Percentiles rank a stretch among this genome's conserved stretches.
Conservation (phyloP, 768 basidiomycete species). For the Sistotremastrum niveocremeum region DNA sequence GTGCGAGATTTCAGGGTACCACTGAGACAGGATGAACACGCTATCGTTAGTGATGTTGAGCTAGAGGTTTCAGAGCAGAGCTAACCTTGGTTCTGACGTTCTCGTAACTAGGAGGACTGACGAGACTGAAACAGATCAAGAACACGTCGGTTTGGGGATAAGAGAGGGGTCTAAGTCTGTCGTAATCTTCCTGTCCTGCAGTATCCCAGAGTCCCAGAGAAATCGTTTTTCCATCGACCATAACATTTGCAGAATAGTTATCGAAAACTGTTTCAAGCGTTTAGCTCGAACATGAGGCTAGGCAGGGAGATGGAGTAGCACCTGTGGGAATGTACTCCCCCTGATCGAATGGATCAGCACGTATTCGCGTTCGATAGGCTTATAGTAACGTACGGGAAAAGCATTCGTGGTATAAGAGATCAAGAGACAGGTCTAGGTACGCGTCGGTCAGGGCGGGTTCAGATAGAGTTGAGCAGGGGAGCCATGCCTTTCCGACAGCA, state of each 20-base stretch:
- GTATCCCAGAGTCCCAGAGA: constrained; percentile 99
- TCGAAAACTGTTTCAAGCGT: constrained; percentile 64
- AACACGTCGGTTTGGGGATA: constrained; percentile 99
- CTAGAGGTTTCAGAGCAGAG: constrained; percentile 1
- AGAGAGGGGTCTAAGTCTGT: constrained; percentile 91
- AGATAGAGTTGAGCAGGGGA: neutral
- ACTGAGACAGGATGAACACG: constrained; percentile 29
- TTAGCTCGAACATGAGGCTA: constrained; percentile 7
- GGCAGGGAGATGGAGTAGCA: constrained; percentile 20
- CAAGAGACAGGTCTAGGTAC: constrained; percentile 80
- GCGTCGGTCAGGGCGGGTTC: constrained; percentile 1
- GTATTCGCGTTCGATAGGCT: constrained; percentile 4
- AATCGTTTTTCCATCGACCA: constrained; percentile 98
- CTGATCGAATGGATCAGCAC: constrained; percentile 25
- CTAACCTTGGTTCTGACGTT: constrained; percentile 95
- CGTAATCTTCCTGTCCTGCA: constrained; percentile 99
- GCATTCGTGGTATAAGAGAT: constrained; percentile 99
- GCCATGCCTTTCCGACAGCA: constrained; percentile 84
- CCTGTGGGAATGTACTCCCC: constrained; percentile 97
- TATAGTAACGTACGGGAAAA: constrained; percentile 57
- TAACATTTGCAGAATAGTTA: constrained; percentile 97
- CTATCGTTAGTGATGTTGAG: neutral
- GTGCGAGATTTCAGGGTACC: constrained; percentile 95
- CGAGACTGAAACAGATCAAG: constrained; percentile 97
- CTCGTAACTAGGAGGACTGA: constrained; percentile 95